phyloP scores from a whole-genome alignment of 1,139 yeast genomes.

The Wickerhamiella infanticola region DNA sequence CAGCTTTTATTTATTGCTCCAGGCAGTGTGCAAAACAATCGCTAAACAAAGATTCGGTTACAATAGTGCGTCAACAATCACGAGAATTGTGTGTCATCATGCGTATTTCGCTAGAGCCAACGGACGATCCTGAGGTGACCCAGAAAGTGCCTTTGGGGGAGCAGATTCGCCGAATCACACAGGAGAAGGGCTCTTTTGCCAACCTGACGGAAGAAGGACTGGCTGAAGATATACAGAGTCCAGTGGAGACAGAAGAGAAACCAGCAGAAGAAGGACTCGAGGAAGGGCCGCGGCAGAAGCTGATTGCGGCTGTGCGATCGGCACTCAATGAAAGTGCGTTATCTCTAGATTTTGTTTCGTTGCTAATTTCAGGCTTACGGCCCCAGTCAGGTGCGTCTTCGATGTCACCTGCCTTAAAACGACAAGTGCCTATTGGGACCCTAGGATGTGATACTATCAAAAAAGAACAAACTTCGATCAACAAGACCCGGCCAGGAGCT shows the following conservation, averaged over 20 bases:
- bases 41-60: too few species aligned
- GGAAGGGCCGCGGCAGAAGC: slow-evolving; percentile 34
- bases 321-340: slow-evolving; percentile 85
- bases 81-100: background rate
- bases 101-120: slow-evolving; percentile 9
- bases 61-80: background rate
- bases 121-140: slow-evolving; percentile 5
- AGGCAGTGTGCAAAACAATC: too few species aligned
- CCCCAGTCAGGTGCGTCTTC: slow-evolving; percentile 79
- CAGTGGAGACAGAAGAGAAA: slow-evolving; percentile 3
- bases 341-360: slow-evolving; percentile 73
- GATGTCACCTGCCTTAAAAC: slow-evolving; percentile 74
- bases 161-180: slow-evolving; percentile 31
- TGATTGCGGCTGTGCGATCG: slow-evolving; percentile 39
- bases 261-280: slow-evolving; percentile 28
- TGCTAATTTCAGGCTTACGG: slow-evolving; percentile 62
- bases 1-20: too few species aligned
- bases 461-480: background rate
- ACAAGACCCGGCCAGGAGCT: slow-evolving; percentile 31
- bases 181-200: slow-evolving; percentile 33
- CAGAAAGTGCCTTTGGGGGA: slow-evolving; percentile 23
- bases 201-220: slow-evolving; percentile 44
- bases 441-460: slow-evolving; percentile 42
- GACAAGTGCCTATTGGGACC: slow-evolving; percentile 67
- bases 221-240: slow-evolving; percentile 26